Evolutionary conservation across 805 yeast genomes (phyloP), one percentile per base, ranked within the genome.

Genomic region (Isabelozyma rhagii): DNA sequence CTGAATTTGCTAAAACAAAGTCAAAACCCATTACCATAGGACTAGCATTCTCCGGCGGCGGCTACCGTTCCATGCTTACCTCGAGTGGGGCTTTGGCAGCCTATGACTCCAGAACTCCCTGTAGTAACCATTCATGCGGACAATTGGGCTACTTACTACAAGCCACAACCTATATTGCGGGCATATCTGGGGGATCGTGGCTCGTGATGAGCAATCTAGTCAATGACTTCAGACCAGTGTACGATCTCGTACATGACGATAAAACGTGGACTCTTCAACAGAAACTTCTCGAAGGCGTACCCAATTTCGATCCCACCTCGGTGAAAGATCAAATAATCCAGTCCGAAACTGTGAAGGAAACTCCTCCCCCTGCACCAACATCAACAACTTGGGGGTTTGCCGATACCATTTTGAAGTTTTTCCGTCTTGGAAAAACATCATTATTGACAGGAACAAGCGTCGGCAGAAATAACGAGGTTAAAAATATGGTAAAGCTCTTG

Each of bases 161-260:
- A 55, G 67, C 80, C 7, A 51, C 82, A 0, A 67, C 78, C 13
- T 85, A 85, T 59, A 69, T 85, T 9, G 77, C 82, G 0, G 90
- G 90, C 0, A 75, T 84, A 1, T 83, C 89, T 3, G 91, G 91
- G 1, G 92, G 91, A 0, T 78, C 85, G 43, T 85, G 92, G 91
- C 64, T 83, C 8, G 79, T 85, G 1, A 78, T 85, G 64, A 69
- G 69, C 48, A 68, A 64, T 45, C 65, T 63, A 27, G 59, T 69
- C 1, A 65, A 67, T 46, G 72, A 69, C 50, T 63, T 61, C 28
- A 53, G 46, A 8, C 71, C 72, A 7, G 52, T 68, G 27, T 38
- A 51, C 36, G 51, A 65, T 46, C 34, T 69, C 43, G 55, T 54
- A 34, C 53, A 58, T 14, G 54, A 56, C 21, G 50, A 43, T 3